Percentiles rank a stretch among this genome's conserved stretches.
Conservation (phyloP, 805 yeast genomes). For the Wickerhamomyces canadensis region DNA sequence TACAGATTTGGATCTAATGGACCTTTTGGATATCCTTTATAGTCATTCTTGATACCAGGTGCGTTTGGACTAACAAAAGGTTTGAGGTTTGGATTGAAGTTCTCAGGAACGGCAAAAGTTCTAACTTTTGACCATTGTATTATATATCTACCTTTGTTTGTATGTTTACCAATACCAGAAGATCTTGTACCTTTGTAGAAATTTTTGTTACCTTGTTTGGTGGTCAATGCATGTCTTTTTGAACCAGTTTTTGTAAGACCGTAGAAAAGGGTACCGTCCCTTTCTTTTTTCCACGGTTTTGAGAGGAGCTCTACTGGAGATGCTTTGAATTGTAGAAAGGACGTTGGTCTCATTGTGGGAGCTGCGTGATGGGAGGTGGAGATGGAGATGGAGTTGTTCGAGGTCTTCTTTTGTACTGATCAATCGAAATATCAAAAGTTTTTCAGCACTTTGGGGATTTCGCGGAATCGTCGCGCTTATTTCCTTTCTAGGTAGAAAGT, state of each 20-base stretch:
- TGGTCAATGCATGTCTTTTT: conserved; percentile 76
- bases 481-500: not conserved
- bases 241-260: conserved; percentile 76
- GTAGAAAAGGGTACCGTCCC: conserved; percentile 80
- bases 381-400: too few species aligned
- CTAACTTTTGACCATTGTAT: conserved; percentile 84
- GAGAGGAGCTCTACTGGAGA: conserved; percentile 45
- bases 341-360: conserved; percentile 42
- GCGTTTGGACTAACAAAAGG: conserved; percentile 75
- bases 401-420: too few species aligned
- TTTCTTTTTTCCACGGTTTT: conserved; percentile 85
- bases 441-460: too few species aligned
- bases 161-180: conserved; percentile 82
- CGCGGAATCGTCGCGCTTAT: not conserved
- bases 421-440: too few species aligned
- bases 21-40: conserved; percentile 64
- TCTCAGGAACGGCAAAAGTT: conserved; percentile 77
- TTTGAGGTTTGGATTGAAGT: conserved; percentile 42
- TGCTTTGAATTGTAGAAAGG: conserved; percentile 39
- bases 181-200: conserved; percentile 96
- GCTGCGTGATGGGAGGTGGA: not conserved
- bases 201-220: conserved; percentile 92
- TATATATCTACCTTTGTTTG: conserved; percentile 66
- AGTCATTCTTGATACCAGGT: conserved; percentile 65
- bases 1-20: conserved; percentile 70